Conservation (phyloP, 2,329 filamentous ascomycete species). For the Fusarium sublunatum region DNA sequence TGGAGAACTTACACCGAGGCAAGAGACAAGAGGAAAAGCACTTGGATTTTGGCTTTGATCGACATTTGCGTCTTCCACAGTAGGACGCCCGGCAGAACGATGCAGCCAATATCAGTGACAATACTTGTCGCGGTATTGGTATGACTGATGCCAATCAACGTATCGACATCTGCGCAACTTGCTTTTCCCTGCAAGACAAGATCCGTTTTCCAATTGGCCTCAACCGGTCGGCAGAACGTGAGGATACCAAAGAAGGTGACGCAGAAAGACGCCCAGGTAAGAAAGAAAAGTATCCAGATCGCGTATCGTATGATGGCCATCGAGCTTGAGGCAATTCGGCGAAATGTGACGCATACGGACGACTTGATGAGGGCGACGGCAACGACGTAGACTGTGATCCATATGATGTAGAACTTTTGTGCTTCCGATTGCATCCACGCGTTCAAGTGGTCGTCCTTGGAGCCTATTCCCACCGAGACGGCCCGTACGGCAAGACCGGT, state of each 20-base stretch:
- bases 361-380: slow-evolving; percentile 15
- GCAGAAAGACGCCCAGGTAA: slow-evolving; percentile 7
- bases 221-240: slow-evolving; percentile 4
- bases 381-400: slow-evolving; percentile 11
- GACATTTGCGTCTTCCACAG: slow-evolving; percentile 19
- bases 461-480: background rate
- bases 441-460: background rate
- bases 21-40: slow-evolving; percentile 4
- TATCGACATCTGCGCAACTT: background rate
- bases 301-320: background rate
- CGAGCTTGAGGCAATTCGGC: slow-evolving; percentile 8
- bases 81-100: background rate
- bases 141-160: slow-evolving; percentile 13
- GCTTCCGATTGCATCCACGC: background rate
- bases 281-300: slow-evolving; percentile 6
- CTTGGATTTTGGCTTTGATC: slow-evolving; percentile 4
- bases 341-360: slow-evolving; percentile 4
- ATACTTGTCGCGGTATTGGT: slow-evolving; percentile 17
- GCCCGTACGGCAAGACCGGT: background rate
- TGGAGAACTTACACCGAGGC: slow-evolving; percentile 4
- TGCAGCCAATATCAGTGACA: slow-evolving; percentile 7
- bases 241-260: slow-evolving; percentile 12
- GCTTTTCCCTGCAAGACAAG: background rate
- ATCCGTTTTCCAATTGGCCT: slow-evolving; percentile 1
- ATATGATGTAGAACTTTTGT: slow-evolving; percentile 14